phyloP scores from a whole-genome alignment of 1,139 yeast species.

The Pichia sp. region DNA sequence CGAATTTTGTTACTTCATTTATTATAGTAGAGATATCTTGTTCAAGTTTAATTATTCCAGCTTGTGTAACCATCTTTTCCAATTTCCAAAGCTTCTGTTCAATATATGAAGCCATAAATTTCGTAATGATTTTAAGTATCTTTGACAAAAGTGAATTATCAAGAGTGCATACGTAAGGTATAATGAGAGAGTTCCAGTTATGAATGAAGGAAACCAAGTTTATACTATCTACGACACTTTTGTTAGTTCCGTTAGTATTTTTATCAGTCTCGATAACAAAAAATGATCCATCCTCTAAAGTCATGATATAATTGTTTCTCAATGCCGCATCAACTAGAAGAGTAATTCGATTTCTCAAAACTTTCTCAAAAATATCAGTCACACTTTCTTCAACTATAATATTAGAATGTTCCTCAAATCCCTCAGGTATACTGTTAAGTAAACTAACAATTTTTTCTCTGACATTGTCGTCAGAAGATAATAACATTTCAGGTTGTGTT shows the following conservation, averaged over 20 bases:
- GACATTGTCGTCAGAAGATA: conserved; percentile 17
- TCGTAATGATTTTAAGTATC: conserved; percentile 46
- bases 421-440: conserved; percentile 32
- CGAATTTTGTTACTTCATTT: conserved; percentile 51
- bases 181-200: conserved; percentile 58
- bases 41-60: conserved; percentile 80
- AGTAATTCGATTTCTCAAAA: conserved; percentile 44
- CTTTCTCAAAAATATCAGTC: conserved; percentile 50
- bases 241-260: neutral
- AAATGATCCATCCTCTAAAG: conserved; percentile 22
- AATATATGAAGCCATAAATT: conserved; percentile 40
- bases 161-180: conserved; percentile 57
- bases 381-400: conserved; percentile 48
- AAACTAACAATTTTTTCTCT: conserved; percentile 22
- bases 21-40: conserved; percentile 73
- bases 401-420: conserved; percentile 35
- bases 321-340: conserved; percentile 47
- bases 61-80: conserved; percentile 63
- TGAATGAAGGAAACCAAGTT: conserved; percentile 37
- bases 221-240: conserved; percentile 11
- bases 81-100: conserved; percentile 65
- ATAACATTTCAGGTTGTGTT: conserved; percentile 16
- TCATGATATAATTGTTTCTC: conserved; percentile 41
- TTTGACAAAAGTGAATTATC: conserved; percentile 43
- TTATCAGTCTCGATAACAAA: conserved; percentile 28